A percentile compares a stretch with the other conserved stretches of the same genome.
These are phyloP conservation scores for Acanthamoeba royreba DNA, from an alignment of 208 protist genomes.

Conservation along the genomic window DNA sequence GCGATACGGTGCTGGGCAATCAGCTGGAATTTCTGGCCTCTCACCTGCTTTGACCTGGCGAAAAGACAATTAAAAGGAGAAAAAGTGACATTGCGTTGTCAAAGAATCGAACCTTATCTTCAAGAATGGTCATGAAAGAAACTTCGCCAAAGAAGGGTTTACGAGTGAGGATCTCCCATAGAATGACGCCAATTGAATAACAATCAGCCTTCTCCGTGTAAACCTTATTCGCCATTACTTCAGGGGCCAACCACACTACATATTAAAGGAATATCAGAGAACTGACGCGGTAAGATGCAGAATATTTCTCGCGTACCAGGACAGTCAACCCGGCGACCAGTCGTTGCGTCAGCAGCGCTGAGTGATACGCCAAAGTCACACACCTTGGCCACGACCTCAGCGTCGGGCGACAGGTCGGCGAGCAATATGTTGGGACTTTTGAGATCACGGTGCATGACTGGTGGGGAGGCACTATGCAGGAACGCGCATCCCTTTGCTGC, in stretches of 20 bases:
- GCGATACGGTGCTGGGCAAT: neutral
- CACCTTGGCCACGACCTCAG: conserved; percentile 19
- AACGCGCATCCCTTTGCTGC: conserved; percentile 24
- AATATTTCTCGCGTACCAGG: too few relatives aligned
- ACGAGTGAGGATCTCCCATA: neutral
- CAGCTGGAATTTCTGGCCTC: neutral
- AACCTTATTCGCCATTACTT: neutral
- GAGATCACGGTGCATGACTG: conserved; percentile 28
- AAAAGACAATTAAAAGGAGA: neutral
- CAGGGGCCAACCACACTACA: neutral
- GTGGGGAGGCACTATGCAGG: neutral
- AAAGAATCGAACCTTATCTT: neutral
- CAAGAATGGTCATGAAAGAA: neutral
- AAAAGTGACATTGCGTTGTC: too few relatives aligned
- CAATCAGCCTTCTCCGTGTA: neutral
- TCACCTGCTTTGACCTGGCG: neutral
- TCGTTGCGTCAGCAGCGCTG: neutral
- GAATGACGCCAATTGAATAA: conserved; percentile 2
- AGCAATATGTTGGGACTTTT: conserved; percentile 41
- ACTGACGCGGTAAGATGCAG: too few relatives aligned
- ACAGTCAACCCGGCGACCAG: neutral
- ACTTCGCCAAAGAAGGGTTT: neutral
- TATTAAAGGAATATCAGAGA: too few relatives aligned
- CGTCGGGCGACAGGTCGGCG: neutral
- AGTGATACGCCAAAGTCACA: conserved; percentile 34